Base-by-base conservation (phyloP, 257 asterid genomes). In the Fraxinus americana region DNA sequence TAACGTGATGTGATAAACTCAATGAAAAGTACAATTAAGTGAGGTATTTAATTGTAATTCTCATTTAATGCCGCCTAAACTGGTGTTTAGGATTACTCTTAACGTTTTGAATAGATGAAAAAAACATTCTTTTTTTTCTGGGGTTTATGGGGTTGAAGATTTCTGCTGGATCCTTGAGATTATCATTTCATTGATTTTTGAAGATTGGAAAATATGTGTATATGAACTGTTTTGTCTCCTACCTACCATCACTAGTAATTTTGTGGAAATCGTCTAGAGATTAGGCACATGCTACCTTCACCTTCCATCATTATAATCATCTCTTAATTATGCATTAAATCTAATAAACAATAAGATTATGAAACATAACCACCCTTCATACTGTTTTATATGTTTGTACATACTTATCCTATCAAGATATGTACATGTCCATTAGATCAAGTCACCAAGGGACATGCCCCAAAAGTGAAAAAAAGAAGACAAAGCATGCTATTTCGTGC, bases 211-310 rank as follows among this genome's bases (percentile, higher is more conserved):
- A 74, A 70, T 73, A 41, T 52, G 78, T 43, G 72, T 27, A 17
- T 5, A 54, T 74, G 71, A 85, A 79, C 75, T 80, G 79, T 34
- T 66, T 72, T 77, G 89, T 85, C 83, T 59, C 81, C 78, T 66
- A 78, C 75, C 86, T 65, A 77, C 83, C 75, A 77, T 19, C 30
- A 57, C 27, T 23, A 38, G 61, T 80, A 75, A 77, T 79, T 75
- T 75, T 36, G 39, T 65, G 0, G 17, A 35, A 71, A 61, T 52
- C 4, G 32, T 72, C 38, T 7, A 43, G 9, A 75, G 19, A 23
- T 29, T 14, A 65, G 45, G 73, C 79, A 32, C 86, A 80, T 83
- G 85, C 34, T 36, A 21, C 73, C 82, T 77, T 85, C 85, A 82
- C 85, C 76, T 75, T 17, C 36, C 67, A 74, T 50, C 25, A 77